Evolutionary conservation across 441 rosid genomes (phyloP).

Genomic region (Arabidopsis lyrata): DNA sequence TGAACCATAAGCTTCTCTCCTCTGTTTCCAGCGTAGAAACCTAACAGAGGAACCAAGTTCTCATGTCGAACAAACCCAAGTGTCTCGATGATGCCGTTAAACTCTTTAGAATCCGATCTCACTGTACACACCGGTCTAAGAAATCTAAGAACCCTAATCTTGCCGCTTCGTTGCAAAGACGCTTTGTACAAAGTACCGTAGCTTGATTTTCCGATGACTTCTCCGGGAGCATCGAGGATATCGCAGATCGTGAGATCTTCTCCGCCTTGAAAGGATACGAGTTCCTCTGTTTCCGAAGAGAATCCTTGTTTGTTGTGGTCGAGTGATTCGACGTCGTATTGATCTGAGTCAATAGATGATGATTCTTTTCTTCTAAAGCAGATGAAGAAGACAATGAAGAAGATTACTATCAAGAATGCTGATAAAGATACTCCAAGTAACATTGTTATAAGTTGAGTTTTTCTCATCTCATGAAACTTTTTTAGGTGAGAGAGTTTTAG

Average conservation of each 20-base stretch:
- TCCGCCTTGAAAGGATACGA: constrained; percentile 69
- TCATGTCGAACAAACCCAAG: constrained; percentile 74
- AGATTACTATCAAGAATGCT: constrained; percentile 49
- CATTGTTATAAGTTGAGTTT: constrained; percentile 54
- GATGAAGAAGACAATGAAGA: constrained; percentile 43
- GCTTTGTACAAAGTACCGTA: constrained; percentile 91
- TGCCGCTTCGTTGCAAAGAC: constrained; percentile 60
- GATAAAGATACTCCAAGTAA: constrained; percentile 55
- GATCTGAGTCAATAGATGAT: constrained; percentile 17
- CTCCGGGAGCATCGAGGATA: constrained; percentile 95
- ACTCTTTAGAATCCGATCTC: constrained; percentile 52
- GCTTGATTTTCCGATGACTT: constrained; percentile 89
- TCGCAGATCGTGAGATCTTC: constrained; percentile 73
- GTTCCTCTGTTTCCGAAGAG: constrained; percentile 56
- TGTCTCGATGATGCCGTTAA: constrained; percentile 56
- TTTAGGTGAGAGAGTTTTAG: background rate
- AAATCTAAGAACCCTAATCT: constrained; percentile 75
- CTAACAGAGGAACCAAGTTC: constrained; percentile 85
- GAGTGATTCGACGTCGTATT: constrained; percentile 50
- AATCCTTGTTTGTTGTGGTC: constrained; percentile 33
- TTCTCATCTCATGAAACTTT: constrained; percentile 50
- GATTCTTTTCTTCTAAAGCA: constrained; percentile 41
- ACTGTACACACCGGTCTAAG: constrained; percentile 77
- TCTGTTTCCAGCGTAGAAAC: constrained; percentile 81
- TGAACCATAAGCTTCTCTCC: constrained; percentile 93